Base-by-base conservation (phyloP, 768 basidiomycete species). In the Lanmaoa pseudosensibilis region DNA sequence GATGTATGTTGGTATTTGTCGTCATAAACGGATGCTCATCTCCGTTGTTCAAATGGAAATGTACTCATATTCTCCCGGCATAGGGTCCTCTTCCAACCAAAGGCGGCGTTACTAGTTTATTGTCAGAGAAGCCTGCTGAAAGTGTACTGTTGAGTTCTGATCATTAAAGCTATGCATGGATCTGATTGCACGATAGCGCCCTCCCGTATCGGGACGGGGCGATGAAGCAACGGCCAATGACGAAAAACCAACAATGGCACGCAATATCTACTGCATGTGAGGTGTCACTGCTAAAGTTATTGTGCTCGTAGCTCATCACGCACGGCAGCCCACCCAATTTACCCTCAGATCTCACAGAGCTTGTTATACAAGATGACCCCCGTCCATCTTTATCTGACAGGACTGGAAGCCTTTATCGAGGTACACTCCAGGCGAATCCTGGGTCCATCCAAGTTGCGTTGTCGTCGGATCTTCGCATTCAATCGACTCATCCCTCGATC, bases 101-200 rank as follows among this genome's bases (percentile, higher is more conserved):
- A 41, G 2, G 40, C 21, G 13, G 15, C 15, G 3, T 1, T 13
- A 23, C 3, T 6, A 9, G 21, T 23, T 3, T 23, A 23, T 4
- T 2, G 3, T 0, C 6, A 3, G 8, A 16, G 21, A 8, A 23
- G 21, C 13, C 2, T 1, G 3, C 0, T 2, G 7, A 43, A 43
- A 8, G 6, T 3, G 41, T 43, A 23, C 4, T 19, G 41, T 8
- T 18, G 16, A 9, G 23, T 44, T 44, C 15, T 25, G 23, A 16
- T 25, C 23, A 25, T 25, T 21, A 25, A 16, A 10, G 32, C 2
- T 7, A 15, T 25, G 23, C 18, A 10, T 16, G 16, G 9, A 10
- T 32, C 45, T n/a, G 18, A 46, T 32, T 19, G 3, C 12, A 32
- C 19, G n/a, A n/a, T 32, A 46, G 45, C n/a, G 4, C 46, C 27